These are phyloP conservation scores for Exutisphaerella laricina DNA, from an alignment of 2,329 filamentous ascomycete species.

Conservation along the genomic window DNA sequence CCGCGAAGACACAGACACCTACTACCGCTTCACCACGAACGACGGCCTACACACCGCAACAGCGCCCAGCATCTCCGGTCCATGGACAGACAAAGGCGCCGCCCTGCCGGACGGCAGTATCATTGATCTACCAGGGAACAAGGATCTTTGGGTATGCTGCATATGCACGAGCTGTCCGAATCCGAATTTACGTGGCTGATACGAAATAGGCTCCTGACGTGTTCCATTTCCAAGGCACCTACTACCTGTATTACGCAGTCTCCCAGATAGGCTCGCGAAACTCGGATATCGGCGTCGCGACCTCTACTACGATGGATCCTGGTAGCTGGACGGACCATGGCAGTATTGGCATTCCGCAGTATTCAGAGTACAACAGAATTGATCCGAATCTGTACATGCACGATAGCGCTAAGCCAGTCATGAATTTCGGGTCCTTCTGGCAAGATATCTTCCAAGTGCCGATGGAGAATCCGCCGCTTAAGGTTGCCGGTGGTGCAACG, in stretches of 20 bases:
- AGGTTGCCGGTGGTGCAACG: constrained; percentile 28
- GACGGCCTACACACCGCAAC: constrained; percentile 46
- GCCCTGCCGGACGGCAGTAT: constrained; percentile 43
- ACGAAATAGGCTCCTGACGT: constrained; percentile 53
- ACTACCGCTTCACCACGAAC: constrained; percentile 50
- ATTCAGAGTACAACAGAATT: constrained; percentile 44
- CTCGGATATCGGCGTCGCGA: constrained; percentile 58
- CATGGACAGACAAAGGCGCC: constrained; percentile 46
- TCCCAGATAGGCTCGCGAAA: constrained; percentile 55
- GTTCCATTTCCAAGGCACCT: constrained; percentile 49
- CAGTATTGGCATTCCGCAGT: constrained; percentile 49
- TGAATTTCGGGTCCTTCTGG: constrained; percentile 54
- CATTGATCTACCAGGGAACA: constrained; percentile 43
- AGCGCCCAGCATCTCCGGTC: constrained; percentile 43
- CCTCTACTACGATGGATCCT: constrained; percentile 43
- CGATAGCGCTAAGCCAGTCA: constrained; percentile 39
- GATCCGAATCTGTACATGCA: constrained; percentile 42
- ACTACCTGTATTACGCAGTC: constrained; percentile 61
- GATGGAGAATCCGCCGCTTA: constrained; percentile 35
- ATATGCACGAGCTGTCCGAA: not conserved
- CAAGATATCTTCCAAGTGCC: constrained; percentile 55
- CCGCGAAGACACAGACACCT: constrained; percentile 28
- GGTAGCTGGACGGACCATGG: constrained; percentile 58
- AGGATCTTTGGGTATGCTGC: constrained; percentile 44
- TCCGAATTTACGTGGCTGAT: not conserved